These are phyloP conservation scores for Sextonia rubra DNA, from an alignment of 164 flowering plant species.

Conservation along the genomic window DNA sequence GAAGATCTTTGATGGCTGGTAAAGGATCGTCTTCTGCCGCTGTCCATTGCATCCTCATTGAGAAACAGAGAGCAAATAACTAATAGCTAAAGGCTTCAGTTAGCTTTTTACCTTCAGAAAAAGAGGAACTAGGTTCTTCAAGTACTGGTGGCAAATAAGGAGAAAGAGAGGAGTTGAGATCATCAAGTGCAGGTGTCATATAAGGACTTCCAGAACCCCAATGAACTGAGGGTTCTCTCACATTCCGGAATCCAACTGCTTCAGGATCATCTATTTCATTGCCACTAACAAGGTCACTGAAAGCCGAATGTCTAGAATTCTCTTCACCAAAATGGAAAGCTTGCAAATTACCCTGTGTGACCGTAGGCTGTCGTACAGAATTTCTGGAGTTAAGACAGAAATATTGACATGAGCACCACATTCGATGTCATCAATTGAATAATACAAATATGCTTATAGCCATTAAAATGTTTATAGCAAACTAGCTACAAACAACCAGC, in stretches of 20 bases:
- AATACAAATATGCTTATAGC: neutral
- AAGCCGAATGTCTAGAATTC: constrained; percentile 47
- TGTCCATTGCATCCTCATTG: constrained; percentile 22
- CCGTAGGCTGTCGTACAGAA: constrained; percentile 25
- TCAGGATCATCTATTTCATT: constrained; percentile 58
- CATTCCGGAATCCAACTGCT: constrained; percentile 38
- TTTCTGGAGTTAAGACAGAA: constrained; percentile 30
- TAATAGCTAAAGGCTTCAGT: neutral
- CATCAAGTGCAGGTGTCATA: constrained; percentile 42
- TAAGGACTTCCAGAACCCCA: constrained; percentile 65
- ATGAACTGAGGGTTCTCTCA: constrained; percentile 50
- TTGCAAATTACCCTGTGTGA: constrained; percentile 29
- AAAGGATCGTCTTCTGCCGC: constrained; percentile 95
- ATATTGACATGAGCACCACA: neutral
- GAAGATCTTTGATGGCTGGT: constrained; percentile 84
- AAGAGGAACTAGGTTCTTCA: constrained; percentile 94
- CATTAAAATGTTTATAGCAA: neutral
- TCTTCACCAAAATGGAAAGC: constrained; percentile 33
- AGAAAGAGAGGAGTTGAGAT: constrained; percentile 61
- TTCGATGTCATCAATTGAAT: neutral
- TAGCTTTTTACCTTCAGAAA: constrained; percentile 70
- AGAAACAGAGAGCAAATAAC: neutral
- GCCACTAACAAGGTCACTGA: constrained; percentile 54
- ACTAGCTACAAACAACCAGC: neutral
- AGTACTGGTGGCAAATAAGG: constrained; percentile 78